phyloP scores from a whole-genome alignment of 345 rosid species.

The Gossypium ekmanianum region DNA sequence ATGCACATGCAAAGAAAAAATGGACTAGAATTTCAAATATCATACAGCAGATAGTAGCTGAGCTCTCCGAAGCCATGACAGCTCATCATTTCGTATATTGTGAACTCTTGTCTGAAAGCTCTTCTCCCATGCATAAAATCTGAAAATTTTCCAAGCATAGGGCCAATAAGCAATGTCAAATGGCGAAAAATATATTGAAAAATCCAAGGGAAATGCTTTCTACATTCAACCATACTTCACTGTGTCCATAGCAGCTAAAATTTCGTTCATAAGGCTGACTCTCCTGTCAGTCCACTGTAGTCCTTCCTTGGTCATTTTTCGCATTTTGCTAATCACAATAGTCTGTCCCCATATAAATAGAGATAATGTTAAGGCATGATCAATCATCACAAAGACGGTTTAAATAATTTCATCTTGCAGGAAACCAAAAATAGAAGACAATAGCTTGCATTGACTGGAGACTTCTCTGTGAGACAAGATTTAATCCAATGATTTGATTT shows the following conservation, averaged over 20 bases:
- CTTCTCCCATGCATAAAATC: constrained; percentile 96
- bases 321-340: constrained; percentile 76
- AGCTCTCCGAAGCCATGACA: constrained; percentile 88
- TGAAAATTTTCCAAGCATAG: constrained; percentile 25
- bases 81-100: constrained; percentile 65
- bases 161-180: constrained; percentile 1
- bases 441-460: neutral
- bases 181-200: constrained; percentile 7
- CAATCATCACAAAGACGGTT: neutral
- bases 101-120: constrained; percentile 80
- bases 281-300: constrained; percentile 91
- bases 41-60: constrained; percentile 80
- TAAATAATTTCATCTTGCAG: neutral
- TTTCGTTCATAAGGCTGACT: constrained; percentile 86
- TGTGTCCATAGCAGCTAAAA: constrained; percentile 91
- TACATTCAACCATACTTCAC: constrained; percentile 65
- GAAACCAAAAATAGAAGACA: neutral
- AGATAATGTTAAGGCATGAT: constrained; percentile 13
- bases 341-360: constrained; percentile 45
- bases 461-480: neutral
- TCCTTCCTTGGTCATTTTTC: constrained; percentile 83
- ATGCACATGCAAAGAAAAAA: neutral
- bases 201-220: constrained; percentile 1
- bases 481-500: neutral
- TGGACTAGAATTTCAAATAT: constrained; percentile 1